Base-by-base conservation (phyloP, 1,284 basidiomycete species). In the Cryptococcus sp. region DNA sequence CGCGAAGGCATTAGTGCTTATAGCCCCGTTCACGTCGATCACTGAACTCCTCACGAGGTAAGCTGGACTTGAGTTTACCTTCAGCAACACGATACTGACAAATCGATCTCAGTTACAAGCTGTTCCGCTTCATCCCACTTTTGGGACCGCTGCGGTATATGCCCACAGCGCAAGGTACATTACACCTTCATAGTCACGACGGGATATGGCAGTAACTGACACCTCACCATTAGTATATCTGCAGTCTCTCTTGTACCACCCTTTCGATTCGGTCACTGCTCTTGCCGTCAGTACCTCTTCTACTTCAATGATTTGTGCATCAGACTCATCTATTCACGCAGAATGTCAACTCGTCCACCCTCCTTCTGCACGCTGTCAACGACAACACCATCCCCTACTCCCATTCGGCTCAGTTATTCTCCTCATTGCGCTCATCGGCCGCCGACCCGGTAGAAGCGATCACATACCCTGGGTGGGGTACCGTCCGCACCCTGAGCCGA, bases 321-420 rank as follows among this genome's bases (percentile, higher is more conserved):
- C 42, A 45, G n/a, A n/a, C 42, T 19, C 54, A 6, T 54, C 57
- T 10, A 54, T 46, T 4, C 5, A 19, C 45, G 10, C 41, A 56
- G 56, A 80, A 81, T 65, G 84, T 88, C 54, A 83, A 84, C 38
- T 84, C 84, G 0, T 84, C 88, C 1, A 83, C 91, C 5, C 78
- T 95, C 13, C 83, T 96, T 59, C 85, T 86, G 0, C 93, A 96
- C 73, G 86, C 92, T 2, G 82, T 85, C 65, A 82, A 91, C 72
- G 93, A 97, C 77, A 83, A 38, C 13, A 56, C 48, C 42, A 93
- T 96, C 54, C 89, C 89, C 0, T 78, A 84, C 68, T 80, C 83
- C 0, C 93, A 97, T 73, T 89, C 90, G 0, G 81, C 83, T n/a
- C 79, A 80, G 0, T 82, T 94, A 17, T 91, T 91, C 73, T 80